Base-by-base conservation (phyloP, 768 basidiomycete genomes). In the Lactarius trivialis region DNA sequence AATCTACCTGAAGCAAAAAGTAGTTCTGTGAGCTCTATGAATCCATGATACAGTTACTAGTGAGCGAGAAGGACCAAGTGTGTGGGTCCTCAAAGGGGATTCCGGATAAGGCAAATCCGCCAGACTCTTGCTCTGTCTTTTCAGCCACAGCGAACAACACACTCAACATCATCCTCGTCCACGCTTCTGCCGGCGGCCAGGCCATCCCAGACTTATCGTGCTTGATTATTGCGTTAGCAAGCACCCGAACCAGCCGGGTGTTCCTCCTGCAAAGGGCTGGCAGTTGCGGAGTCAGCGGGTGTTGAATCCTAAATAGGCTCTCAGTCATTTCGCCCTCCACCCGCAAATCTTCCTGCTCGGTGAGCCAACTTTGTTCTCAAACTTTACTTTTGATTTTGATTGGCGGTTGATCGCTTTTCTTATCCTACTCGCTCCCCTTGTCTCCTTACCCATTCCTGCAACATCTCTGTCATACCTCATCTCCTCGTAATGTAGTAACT, bases 251-350 rank as follows among this genome's bases (percentile, higher is more conserved):
- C 32, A 26, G 21, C 45, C 48, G 32, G 62, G 45, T 55, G 36
- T n/a, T 37, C 58, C 4, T 24, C 32, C 19, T 21, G 21, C n/a
- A 59, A 32, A 55, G 48, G 36, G 50, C 54, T 63, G 45, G 43
- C 37, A 56, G 37, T 61, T 58, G 66, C 66, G 66, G 66, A 67
- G 66, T 60, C 56, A 50, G 66, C 66, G 66, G 66, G 63, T 50
- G 65, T 67, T 64, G 66, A 67, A 67, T 67, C 66, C 66, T 67
- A 67, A 67, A 66, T 67, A 67, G 66, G 66, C 66, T 67, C 64
- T 60, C 53, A 55, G 28, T 60, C 64, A 65, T 61, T 65, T 67
- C 66, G 60, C 64, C 66, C 66, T 67, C 67, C 65, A 65, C 67
- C 58, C 60, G 63, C 52, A 67, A 67, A 67, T 67, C 66, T 67